phyloP scores from a whole-genome alignment of 768 basidiomycete species.

The Boletus reticulatus region DNA sequence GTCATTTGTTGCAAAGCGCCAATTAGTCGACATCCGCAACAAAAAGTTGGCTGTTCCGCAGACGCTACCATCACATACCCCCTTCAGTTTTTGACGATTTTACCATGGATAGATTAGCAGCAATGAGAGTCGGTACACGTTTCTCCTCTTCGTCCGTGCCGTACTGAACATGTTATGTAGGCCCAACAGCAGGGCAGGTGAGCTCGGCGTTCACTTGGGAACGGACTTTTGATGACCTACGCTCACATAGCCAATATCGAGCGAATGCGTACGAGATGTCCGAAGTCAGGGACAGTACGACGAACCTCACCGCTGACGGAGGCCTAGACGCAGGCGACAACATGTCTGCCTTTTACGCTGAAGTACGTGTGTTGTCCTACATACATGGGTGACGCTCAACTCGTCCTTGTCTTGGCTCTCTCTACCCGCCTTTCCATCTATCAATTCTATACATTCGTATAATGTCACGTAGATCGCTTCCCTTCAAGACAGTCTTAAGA shows the following conservation, averaged over 20 bases:
- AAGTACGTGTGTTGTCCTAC: constrained; percentile 44
- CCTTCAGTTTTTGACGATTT: constrained; percentile 52
- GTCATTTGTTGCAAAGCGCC: constrained; percentile 11
- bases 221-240: neutral
- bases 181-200: constrained; percentile 65
- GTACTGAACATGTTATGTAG: constrained; percentile 33
- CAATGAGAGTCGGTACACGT: constrained; percentile 61
- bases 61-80: too few species aligned
- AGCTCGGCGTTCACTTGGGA: constrained; percentile 26
- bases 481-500: constrained; percentile 66
- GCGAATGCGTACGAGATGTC: constrained; percentile 72
- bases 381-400: neutral
- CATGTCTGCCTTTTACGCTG: constrained; percentile 72
- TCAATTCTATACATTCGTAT: neutral
- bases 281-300: constrained; percentile 58
- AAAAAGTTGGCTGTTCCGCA: neutral
- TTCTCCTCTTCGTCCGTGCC: neutral
- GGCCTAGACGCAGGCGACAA: constrained; percentile 46
- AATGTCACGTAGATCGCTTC: constrained; percentile 57
- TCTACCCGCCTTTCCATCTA: neutral
- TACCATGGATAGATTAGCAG: constrained; percentile 82
- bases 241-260: constrained; percentile 31
- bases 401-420: neutral
- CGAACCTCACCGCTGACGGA: constrained; percentile 42
- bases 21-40: neutral